These are phyloP conservation scores for Pseudonectria buxi DNA, from an alignment of 2,329 filamentous ascomycete species.

Conservation along the genomic window DNA sequence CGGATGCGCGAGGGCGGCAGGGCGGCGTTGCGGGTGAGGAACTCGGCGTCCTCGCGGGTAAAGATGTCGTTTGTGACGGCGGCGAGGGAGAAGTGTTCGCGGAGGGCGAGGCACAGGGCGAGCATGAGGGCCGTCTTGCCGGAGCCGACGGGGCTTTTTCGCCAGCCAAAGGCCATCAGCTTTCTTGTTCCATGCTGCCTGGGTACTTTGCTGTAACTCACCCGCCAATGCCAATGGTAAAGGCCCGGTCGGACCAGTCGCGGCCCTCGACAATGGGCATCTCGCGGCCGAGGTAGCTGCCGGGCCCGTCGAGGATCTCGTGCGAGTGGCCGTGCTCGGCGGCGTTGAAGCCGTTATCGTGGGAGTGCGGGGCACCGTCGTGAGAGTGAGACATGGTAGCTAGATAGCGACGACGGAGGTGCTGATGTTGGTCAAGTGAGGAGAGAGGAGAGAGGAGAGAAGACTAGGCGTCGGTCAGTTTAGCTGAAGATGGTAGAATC, in stretches of 20 bases:
- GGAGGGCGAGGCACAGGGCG: slow-evolving; percentile 77
- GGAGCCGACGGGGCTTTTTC: slow-evolving; percentile 76
- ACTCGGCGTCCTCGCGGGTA: slow-evolving; percentile 95
- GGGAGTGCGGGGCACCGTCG: slow-evolving; percentile 49
- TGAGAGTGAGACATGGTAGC: slow-evolving; percentile 44
- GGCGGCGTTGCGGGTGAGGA: slow-evolving; percentile 80
- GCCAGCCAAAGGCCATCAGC: background rate
- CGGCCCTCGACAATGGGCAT: slow-evolving; percentile 89
- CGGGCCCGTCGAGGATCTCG: slow-evolving; percentile 90
- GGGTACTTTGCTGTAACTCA: slow-evolving; percentile 34
- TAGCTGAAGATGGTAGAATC: background rate
- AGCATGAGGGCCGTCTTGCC: slow-evolving; percentile 98
- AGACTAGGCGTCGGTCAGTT: background rate
- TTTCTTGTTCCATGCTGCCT: background rate
- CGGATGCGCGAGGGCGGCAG: slow-evolving; percentile 78
- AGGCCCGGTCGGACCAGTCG: slow-evolving; percentile 81
- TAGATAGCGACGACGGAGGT: too few relatives aligned
- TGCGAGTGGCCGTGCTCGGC: slow-evolving; percentile 89
- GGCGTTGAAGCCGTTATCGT: slow-evolving; percentile 46
- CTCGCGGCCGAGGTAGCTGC: slow-evolving; percentile 81
- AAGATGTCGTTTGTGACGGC: slow-evolving; percentile 99
- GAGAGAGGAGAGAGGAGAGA: background rate
- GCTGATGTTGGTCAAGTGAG: slow-evolving; percentile 1
- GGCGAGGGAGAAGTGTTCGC: slow-evolving; percentile 75
- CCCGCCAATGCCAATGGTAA: slow-evolving; percentile 98